A percentile compares a stretch with the other conserved stretches of the same genome.
These are phyloP conservation scores for Ceratocystis albifundus DNA, from an alignment of 2,329 filamentous ascomycete species.

Conservation along the genomic window DNA sequence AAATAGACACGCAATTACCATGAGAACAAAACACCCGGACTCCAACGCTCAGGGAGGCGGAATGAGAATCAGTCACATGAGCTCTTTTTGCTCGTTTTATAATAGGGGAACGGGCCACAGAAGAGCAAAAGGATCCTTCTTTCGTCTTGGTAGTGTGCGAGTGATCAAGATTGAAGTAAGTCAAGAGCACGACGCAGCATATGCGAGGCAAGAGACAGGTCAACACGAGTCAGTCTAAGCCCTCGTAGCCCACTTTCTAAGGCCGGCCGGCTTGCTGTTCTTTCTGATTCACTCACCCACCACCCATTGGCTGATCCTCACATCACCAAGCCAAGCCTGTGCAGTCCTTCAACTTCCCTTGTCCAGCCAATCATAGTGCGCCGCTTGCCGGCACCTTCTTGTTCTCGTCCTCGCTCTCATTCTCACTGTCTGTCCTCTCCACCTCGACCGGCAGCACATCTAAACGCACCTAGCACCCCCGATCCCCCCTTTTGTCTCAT, in stretches of 20 bases:
- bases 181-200: no score
- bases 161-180: no score
- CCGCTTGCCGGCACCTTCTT: neutral
- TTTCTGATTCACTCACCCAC: no score
- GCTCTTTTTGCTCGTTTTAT: neutral
- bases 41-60: neutral
- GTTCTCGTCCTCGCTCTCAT: neutral
- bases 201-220: no score
- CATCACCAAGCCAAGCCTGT: no score
- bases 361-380: neutral
- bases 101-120: neutral
- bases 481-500: no score
- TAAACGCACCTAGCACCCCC: neutral
- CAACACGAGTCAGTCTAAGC: no score
- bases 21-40: conserved; percentile 4
- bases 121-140: neutral
- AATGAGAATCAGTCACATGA: neutral
- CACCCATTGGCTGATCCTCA: no score
- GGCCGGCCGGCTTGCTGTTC: no score
- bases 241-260: no score
- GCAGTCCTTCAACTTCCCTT: neutral
- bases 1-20: neutral
- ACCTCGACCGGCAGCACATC: neutral
- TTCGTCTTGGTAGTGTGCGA: no score
- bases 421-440: neutral